Conservation (phyloP, 139 green algal species). For the Chlorella sp. region DNA sequence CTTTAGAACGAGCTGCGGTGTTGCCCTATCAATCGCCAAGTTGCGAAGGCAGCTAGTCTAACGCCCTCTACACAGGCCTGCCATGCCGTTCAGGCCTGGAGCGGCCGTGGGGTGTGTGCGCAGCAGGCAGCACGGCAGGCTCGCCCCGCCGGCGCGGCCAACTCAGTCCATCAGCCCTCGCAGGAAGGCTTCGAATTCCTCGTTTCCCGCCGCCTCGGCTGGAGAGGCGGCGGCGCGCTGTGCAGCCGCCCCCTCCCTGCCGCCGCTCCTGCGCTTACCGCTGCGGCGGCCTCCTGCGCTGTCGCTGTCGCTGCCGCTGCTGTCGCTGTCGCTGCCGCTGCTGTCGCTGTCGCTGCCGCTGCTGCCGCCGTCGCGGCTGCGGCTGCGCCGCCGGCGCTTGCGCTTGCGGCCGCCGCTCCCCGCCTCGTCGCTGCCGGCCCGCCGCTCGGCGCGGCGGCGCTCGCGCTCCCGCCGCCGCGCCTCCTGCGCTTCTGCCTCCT, state of each 20-base stretch:
- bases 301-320: constrained; percentile 7
- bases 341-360: constrained; percentile 6
- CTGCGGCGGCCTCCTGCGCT: background rate
- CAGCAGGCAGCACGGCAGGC: too few species aligned
- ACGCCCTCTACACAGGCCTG: too few species aligned
- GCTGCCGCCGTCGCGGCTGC: background rate
- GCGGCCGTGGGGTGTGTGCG: too few species aligned
- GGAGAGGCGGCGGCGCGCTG: background rate
- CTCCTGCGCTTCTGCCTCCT: constrained; percentile 8
- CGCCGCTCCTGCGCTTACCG: background rate
- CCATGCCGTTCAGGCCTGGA: too few species aligned
- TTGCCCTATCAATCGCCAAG: too few species aligned
- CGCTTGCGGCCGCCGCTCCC: background rate
- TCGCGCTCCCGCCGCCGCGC: background rate
- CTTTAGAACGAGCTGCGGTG: too few species aligned
- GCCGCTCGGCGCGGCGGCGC: background rate
- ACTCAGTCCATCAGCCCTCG: constrained; percentile 44
- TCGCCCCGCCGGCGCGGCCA: too few species aligned
- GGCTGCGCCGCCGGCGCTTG: background rate
- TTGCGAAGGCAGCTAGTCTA: too few species aligned
- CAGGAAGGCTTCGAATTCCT: constrained; percentile 40
- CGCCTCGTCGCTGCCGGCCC: background rate
- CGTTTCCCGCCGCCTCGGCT: constrained; percentile 13
- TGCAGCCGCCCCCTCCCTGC: constrained; percentile 10
- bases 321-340: background rate